phyloP scores from a whole-genome alignment of 2,329 filamentous ascomycete genomes.

The Pseudogymnoascus sp. region DNA sequence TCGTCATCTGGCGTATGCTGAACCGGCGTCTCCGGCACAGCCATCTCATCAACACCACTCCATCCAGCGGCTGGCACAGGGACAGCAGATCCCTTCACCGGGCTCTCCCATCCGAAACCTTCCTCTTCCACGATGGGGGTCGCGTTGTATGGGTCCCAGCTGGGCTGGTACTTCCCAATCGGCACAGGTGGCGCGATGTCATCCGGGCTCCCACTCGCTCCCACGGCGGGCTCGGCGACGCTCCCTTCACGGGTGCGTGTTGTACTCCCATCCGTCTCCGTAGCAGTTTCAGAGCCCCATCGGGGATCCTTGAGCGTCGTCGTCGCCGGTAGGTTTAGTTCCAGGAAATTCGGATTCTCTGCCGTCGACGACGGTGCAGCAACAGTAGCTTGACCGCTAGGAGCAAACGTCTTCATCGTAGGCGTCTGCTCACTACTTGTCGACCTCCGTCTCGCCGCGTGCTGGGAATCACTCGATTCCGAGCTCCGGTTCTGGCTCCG shows the following conservation, averaged over 20 bases:
- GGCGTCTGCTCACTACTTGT: neutral
- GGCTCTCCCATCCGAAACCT: constrained; percentile 24
- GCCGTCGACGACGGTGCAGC: neutral
- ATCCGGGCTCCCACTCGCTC: constrained; percentile 12
- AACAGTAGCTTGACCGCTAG: neutral
- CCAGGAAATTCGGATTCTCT: neutral
- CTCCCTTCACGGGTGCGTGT: neutral
- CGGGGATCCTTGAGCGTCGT: neutral
- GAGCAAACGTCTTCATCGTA: neutral
- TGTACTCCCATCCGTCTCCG: neutral
- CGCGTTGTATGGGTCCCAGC: constrained; percentile 29
- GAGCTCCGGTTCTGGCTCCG: neutral
- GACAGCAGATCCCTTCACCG: neutral
- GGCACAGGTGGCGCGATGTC: constrained; percentile 23
- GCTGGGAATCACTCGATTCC: neutral
- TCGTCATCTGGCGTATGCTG: neutral
- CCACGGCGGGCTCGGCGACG: neutral
- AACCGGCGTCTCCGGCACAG: neutral
- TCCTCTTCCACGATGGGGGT: constrained; percentile 33
- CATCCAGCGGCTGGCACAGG: neutral
- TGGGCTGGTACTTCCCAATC: constrained; percentile 30
- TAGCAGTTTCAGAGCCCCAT: neutral
- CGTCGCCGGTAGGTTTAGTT: neutral
- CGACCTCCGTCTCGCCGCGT: neutral
- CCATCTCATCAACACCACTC: neutral